phyloP scores from a whole-genome alignment of 1,139 yeast genomes.

The Debaryomyces singareniensis region DNA sequence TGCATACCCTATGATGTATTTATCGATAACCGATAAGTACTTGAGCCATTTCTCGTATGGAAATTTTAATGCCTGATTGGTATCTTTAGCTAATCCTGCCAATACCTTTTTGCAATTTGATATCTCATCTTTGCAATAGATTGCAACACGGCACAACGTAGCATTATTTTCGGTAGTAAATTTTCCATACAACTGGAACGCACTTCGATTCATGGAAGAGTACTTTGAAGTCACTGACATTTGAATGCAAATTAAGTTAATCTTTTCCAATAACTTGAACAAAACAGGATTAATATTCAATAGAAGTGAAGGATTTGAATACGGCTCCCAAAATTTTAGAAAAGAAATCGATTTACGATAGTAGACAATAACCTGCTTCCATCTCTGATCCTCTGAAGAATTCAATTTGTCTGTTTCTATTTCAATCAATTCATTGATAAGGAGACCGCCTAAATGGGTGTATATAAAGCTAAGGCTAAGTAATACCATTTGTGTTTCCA shows the following conservation, averaged over 20 bases:
- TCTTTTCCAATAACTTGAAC: slow-evolving; percentile 18
- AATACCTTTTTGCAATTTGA: slow-evolving; percentile 14
- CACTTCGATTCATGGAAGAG: slow-evolving; percentile 32
- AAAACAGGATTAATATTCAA: slow-evolving; percentile 1
- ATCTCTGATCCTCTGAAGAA: slow-evolving; percentile 18
- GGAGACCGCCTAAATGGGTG: slow-evolving; percentile 29
- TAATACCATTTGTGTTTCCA: slow-evolving; percentile 24
- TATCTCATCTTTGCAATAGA: slow-evolving; percentile 31
- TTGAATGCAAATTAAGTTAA: slow-evolving; percentile 29
- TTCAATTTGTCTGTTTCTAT: slow-evolving; percentile 8
- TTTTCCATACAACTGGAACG: slow-evolving; percentile 21
- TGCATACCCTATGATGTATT: slow-evolving; percentile 36
- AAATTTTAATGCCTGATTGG: slow-evolving; percentile 6
- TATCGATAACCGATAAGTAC: slow-evolving; percentile 26
- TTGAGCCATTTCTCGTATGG: slow-evolving; percentile 24
- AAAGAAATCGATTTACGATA: slow-evolving; percentile 28
- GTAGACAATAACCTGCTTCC: slow-evolving; percentile 31
- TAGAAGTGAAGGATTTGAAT: slow-evolving; percentile 10
- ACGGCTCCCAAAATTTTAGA: slow-evolving; percentile 10
- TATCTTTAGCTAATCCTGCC: slow-evolving; percentile 7
- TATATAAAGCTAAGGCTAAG: slow-evolving; percentile 24
- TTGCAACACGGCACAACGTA: slow-evolving; percentile 36
- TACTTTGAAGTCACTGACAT: slow-evolving; percentile 36
- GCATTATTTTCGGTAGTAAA: slow-evolving; percentile 32
- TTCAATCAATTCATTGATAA: slow-evolving; percentile 31